A percentile compares a stretch with the other conserved stretches of the same genome.
These are phyloP conservation scores for Fusarium coicis DNA, from an alignment of 2,329 filamentous ascomycete genomes.

Conservation along the genomic window DNA sequence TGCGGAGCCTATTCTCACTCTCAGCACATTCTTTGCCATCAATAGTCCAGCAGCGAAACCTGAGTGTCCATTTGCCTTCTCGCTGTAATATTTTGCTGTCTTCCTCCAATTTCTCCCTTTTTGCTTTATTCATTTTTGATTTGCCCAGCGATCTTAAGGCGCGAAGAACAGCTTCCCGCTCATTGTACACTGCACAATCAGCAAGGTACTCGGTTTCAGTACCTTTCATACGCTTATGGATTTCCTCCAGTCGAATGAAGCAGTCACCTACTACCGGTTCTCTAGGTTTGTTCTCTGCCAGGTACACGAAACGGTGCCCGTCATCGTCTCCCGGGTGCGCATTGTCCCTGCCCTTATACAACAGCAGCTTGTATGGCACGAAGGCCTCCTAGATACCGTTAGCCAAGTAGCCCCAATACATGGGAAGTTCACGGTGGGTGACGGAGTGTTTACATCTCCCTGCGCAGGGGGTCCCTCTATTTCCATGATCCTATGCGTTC, in stretches of 20 bases:
- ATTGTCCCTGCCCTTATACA: not conserved
- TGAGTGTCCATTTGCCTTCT: no score
- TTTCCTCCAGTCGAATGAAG: not conserved
- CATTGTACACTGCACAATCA: no score
- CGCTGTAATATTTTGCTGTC: no score
- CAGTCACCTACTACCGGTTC: not conserved
- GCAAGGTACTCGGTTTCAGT: no score
- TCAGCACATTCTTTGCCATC: not conserved
- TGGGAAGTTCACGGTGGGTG: not conserved
- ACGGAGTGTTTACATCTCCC: not conserved
- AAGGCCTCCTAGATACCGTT: fast-evolving
- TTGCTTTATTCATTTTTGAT: no score
- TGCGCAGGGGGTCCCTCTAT: fast-evolving
- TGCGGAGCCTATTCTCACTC: not conserved
- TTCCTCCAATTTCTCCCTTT: no score
- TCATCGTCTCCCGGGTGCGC: fast-evolving
- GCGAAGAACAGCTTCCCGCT: no score
- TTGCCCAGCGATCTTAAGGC: no score
- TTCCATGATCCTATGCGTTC: not conserved
- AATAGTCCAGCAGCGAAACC: not conserved
- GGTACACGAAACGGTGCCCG: not conserved
- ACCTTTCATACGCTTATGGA: not conserved
- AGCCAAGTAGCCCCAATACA: not conserved
- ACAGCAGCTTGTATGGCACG: not conserved
- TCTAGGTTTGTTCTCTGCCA: not conserved